phyloP scores from a whole-genome alignment of 1,284 basidiomycete genomes.

The Jaminaea rosea region DNA sequence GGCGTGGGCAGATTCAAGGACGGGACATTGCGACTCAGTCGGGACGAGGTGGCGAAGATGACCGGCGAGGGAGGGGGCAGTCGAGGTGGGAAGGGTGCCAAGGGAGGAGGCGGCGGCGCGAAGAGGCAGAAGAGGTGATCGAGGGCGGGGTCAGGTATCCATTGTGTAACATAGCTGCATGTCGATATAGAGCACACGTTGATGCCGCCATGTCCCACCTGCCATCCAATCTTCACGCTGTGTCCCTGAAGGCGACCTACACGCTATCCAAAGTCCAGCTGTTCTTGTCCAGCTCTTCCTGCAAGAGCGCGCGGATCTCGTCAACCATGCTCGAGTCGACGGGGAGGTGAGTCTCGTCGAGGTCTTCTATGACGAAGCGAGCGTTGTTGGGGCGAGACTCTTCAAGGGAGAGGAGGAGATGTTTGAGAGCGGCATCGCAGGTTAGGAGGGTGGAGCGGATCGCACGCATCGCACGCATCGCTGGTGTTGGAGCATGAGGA shows the following conservation, averaged over 20 bases:
- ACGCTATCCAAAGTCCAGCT: conserved; percentile 40
- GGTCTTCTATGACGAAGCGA: conserved; percentile 75
- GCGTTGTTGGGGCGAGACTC: too few species aligned
- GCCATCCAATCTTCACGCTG: too few species aligned
- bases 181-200: too few species aligned
- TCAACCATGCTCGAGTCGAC: conserved; percentile 73
- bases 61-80: conserved; percentile 7
- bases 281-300: conserved; percentile 56
- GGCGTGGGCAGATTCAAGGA: conserved; percentile 40
- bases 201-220: too few species aligned
- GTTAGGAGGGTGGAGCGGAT: too few species aligned
- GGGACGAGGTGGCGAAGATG: conserved; percentile 29
- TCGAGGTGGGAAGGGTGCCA: neutral
- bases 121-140: neutral
- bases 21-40: conserved; percentile 30
- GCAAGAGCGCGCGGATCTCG: conserved; percentile 61
- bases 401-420: conserved; percentile 73
- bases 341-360: conserved; percentile 74
- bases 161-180: too few species aligned
- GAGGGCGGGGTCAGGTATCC: too few species aligned
- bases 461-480: too few species aligned
- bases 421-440: conserved; percentile 82
- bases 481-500: too few species aligned
- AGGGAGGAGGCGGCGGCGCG: neutral
- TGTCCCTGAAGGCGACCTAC: too few species aligned